Conservation (phyloP, 495 filamentous ascomycete species). For the Podospora pseudoanserina region DNA sequence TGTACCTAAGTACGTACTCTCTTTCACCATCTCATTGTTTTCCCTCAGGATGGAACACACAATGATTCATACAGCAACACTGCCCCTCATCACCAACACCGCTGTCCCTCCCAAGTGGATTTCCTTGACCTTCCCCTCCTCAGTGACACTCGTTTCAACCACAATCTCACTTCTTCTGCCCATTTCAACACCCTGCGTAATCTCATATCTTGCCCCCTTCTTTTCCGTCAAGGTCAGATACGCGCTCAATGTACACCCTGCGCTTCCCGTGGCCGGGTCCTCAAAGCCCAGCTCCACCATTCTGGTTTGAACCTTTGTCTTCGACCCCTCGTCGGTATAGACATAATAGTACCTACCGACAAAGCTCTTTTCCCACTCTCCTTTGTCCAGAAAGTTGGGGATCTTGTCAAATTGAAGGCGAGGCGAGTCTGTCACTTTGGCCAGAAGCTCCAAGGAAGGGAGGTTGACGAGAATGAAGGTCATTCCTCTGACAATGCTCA, state of each 20-base stretch:
- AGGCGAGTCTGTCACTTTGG: constrained; percentile 25
- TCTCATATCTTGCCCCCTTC: constrained; percentile 40
- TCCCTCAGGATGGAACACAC: too few species aligned
- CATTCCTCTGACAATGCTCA: constrained; percentile 70
- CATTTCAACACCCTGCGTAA: constrained; percentile 80
- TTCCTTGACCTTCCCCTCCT: constrained; percentile 40
- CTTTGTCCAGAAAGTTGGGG: constrained; percentile 49
- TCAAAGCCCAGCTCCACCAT: constrained; percentile 60
- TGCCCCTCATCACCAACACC: constrained; percentile 57
- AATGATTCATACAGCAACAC: constrained; percentile 16
- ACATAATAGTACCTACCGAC: constrained; percentile 56
- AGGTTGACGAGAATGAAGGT: constrained; percentile 58
- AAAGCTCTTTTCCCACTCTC: constrained; percentile 52
- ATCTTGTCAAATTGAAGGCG: constrained; percentile 30
- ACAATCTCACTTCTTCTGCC: constrained; percentile 58
- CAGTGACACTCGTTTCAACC: constrained; percentile 43
- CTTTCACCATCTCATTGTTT: too few species aligned
- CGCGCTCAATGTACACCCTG: constrained; percentile 52
- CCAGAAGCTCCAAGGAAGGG: constrained; percentile 43
- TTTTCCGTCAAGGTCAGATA: constrained; percentile 51
- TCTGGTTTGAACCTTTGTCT: constrained; percentile 30
- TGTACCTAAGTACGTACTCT: too few species aligned
- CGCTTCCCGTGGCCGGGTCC: constrained; percentile 68
- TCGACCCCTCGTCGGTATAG: constrained; percentile 26
- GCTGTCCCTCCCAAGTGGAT: constrained; percentile 55